phyloP scores from a whole-genome alignment of 1,284 basidiomycete species.

The Ceratobasidium theobromae region DNA sequence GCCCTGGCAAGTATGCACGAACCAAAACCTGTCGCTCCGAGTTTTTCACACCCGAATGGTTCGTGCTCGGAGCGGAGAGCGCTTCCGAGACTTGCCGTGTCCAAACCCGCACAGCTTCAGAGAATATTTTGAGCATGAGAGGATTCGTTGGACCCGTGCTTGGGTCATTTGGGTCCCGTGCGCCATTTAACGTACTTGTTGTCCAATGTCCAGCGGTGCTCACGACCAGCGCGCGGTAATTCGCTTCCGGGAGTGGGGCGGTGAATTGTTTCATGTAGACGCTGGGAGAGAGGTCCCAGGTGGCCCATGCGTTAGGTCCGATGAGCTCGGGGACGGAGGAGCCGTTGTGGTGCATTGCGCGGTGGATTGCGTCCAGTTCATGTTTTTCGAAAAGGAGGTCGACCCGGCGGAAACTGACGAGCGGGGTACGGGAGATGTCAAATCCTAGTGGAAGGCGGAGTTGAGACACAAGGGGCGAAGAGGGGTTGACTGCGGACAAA shows the following conservation, averaged over 20 bases:
- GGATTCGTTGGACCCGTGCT: constrained; percentile 51
- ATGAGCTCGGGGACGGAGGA: constrained; percentile 47
- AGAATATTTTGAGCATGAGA: constrained; percentile 56
- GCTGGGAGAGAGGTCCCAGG: constrained; percentile 54
- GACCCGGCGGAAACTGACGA: constrained; percentile 63
- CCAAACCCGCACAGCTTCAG: constrained; percentile 56
- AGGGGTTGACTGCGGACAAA: constrained; percentile 46
- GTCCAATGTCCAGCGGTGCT: constrained; percentile 71
- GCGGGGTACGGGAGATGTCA: constrained; percentile 56
- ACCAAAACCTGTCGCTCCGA: constrained; percentile 53
- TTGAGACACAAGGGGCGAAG: constrained; percentile 50
- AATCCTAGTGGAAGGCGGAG: constrained; percentile 55
- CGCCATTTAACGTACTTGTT: constrained; percentile 54
- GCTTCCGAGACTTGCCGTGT: constrained; percentile 53
- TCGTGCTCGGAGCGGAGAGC: constrained; percentile 38
- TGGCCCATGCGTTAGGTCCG: constrained; percentile 49
- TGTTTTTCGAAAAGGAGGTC: constrained; percentile 56
- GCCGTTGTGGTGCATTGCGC: constrained; percentile 37
- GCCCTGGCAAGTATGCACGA: constrained; percentile 62
- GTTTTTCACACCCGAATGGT: not conserved
- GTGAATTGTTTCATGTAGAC: constrained; percentile 58
- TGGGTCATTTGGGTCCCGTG: constrained; percentile 45
- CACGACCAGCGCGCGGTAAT: constrained; percentile 60
- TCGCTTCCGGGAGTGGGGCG: constrained; percentile 49
- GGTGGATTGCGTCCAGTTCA: constrained; percentile 54